These are phyloP conservation scores for Nemophila menziesii DNA, from an alignment of 257 asterid genomes.

Conservation along the genomic window DNA sequence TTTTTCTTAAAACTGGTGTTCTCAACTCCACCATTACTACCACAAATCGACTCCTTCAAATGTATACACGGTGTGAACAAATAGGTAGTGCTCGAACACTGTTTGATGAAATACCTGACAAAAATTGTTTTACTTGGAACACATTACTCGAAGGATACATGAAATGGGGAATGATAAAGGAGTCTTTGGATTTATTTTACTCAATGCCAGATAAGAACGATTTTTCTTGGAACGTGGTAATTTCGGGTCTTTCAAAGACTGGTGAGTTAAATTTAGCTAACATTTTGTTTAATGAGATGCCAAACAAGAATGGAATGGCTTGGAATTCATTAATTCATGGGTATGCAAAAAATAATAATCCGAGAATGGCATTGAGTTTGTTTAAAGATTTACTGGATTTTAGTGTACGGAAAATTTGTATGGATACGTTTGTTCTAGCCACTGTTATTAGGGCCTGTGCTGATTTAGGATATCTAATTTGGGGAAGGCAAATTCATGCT, in stretches of 20 bases:
- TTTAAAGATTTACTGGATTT: slow-evolving; percentile 37
- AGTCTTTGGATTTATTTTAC: slow-evolving; percentile 28
- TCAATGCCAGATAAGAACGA: slow-evolving; percentile 47
- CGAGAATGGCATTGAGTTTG: slow-evolving; percentile 34
- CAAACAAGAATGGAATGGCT: slow-evolving; percentile 44
- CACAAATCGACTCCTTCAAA: slow-evolving; percentile 71
- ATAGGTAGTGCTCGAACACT: slow-evolving; percentile 32
- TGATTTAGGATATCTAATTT: slow-evolving; percentile 26
- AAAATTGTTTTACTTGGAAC: slow-evolving; percentile 67
- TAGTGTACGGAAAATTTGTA: slow-evolving; percentile 16
- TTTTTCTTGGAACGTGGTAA: slow-evolving; percentile 64
- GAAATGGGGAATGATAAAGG: slow-evolving; percentile 22
- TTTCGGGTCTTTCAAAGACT: slow-evolving; percentile 35
- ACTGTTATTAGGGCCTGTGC: slow-evolving; percentile 57
- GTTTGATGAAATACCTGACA: slow-evolving; percentile 68
- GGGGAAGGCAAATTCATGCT: slow-evolving; percentile 79
- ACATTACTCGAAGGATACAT: slow-evolving; percentile 66
- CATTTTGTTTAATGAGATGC: slow-evolving; percentile 46
- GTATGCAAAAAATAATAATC: slow-evolving; percentile 36
- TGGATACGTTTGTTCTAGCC: slow-evolving; percentile 50
- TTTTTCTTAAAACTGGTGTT: slow-evolving; percentile 64
- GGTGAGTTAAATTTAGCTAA: slow-evolving; percentile 46
- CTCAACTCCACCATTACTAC: slow-evolving; percentile 39
- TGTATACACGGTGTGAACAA: slow-evolving; percentile 53
- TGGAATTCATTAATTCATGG: slow-evolving; percentile 73